These are phyloP conservation scores for Corchorus olitorius DNA, from an alignment of 345 rosid species.

Conservation along the genomic window DNA sequence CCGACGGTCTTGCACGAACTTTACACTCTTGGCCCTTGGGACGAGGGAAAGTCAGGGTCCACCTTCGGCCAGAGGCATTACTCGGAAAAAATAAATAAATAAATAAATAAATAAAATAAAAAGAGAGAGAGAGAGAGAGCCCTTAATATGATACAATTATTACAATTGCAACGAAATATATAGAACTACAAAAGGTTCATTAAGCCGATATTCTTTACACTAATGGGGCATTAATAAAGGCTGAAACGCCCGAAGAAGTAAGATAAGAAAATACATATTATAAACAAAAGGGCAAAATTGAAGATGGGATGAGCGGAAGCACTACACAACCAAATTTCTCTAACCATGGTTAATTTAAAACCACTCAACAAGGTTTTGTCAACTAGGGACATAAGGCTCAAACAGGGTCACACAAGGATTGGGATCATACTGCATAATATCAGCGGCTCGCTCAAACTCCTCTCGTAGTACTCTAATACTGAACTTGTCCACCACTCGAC, in stretches of 20 bases:
- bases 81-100: too few species aligned
- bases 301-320: not conserved
- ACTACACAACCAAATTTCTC: conserved; percentile 10
- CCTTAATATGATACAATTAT: not conserved
- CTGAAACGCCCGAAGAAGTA: not conserved
- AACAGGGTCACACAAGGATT: conserved; percentile 72
- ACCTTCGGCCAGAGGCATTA: too few species aligned
- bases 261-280: not conserved
- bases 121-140: too few species aligned
- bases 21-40: too few species aligned
- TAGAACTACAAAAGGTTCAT: not conserved
- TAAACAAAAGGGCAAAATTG: conserved; percentile 6
- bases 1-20: too few species aligned
- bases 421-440: conserved; percentile 71
- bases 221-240: not conserved
- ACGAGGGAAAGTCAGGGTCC: too few species aligned
- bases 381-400: conserved; percentile 57
- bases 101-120: too few species aligned
- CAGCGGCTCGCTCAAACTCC: conserved; percentile 96
- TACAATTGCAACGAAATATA: conserved; percentile 18
- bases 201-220: conserved; percentile 18
- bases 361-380: not conserved
- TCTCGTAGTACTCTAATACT: conserved; percentile 88
- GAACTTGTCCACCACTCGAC: conserved; percentile 90
- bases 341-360: conserved; percentile 18